Percentiles rank a stretch among this genome's conserved stretches.
phyloP scores from a whole-genome alignment of 768 basidiomycete genomes.

The Rhodotorula toruloides region DNA sequence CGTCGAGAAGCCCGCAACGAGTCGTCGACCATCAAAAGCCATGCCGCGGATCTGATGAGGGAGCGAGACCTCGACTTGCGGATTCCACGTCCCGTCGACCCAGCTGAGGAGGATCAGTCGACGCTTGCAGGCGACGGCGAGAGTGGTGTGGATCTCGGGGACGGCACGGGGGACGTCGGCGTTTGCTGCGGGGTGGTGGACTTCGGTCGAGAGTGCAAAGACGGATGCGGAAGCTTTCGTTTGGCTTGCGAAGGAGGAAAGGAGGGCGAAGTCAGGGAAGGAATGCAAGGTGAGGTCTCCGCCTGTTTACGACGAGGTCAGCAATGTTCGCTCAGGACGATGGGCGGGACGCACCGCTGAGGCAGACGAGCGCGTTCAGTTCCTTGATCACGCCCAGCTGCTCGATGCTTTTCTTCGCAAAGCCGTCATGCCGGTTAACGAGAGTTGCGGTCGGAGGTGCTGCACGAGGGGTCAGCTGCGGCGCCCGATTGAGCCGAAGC shows the following conservation, averaged over 20 bases:
- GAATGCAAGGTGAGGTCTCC: conserved; percentile 67
- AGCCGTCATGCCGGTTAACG: conserved; percentile 10
- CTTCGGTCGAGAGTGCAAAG: conserved; percentile 65
- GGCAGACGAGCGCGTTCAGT: conserved; percentile 73
- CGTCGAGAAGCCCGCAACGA: conserved; percentile 73
- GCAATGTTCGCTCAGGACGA: neutral
- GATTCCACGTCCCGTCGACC: conserved; percentile 72
- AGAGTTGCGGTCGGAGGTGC: conserved; percentile 28
- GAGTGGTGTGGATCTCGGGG: conserved; percentile 62
- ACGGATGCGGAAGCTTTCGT: conserved; percentile 70
- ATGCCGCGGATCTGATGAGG: conserved; percentile 88
- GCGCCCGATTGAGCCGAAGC: neutral
- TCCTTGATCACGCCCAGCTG: conserved; percentile 80
- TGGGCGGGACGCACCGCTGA: conserved; percentile 62
- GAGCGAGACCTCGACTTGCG: conserved; percentile 60
- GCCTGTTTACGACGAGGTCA: conserved; percentile 52
- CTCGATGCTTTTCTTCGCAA: conserved; percentile 61
- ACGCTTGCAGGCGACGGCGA: conserved; percentile 78
- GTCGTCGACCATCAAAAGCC: conserved; percentile 52
- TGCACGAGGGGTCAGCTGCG: neutral
- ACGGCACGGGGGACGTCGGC: neutral
- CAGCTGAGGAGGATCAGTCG: conserved; percentile 79
- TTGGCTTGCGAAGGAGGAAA: conserved; percentile 55
- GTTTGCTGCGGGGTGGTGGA: conserved; percentile 50
- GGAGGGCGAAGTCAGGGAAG: conserved; percentile 64